Base-by-base conservation (phyloP, 306 rosid genomes). In the Corylus heterophylla region DNA sequence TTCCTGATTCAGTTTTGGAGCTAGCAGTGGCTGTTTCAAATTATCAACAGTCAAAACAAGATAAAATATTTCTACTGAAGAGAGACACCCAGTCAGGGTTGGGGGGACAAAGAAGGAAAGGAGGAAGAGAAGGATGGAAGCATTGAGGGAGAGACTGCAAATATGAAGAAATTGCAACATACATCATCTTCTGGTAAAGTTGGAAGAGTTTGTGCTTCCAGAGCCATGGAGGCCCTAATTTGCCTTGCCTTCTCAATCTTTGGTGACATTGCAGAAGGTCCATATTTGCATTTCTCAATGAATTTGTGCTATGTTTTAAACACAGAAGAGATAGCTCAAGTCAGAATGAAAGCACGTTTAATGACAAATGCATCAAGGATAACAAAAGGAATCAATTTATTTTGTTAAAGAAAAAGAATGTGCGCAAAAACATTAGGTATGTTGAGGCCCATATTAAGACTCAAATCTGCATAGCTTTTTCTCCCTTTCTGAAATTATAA, bases 231-330 rank as follows among this genome's bases (percentile, higher is more conserved):
- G 29, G 89, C 86, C 89, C 98, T 91, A 73, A 83, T 47, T 85
- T 91, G 79, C 92, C 97, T 93, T 47, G 96, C 94, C 90, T 90
- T 91, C 70, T 93, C 97, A 78, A 93, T 88, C 88, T 89, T 95
- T 49, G 98, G 83, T 86, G 86, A 64, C 94, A 95, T 84, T 66
- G 93, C 93, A 14, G 92, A 85, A 37, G 99, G 85, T 74, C 96
- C 97, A 73, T 71, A 75, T 88, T 93, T 93, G 89, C 94, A 91
- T 87, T 95, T 95, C 58, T 95, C 99, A 48, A 91, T 91, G 84
- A 95, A 93, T 89, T 95, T 95, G 86, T 95, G 99, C 99, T 95
- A 79, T 13, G 58, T 63, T 61, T 76, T 20, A 27, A 74, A 25
- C n/a, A 79, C 72, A 81, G 66, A 77, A 49, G 79, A 84, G 75